Conservation (phyloP, 441 rosid genomes). For the Pelargonium cotyledonis region DNA sequence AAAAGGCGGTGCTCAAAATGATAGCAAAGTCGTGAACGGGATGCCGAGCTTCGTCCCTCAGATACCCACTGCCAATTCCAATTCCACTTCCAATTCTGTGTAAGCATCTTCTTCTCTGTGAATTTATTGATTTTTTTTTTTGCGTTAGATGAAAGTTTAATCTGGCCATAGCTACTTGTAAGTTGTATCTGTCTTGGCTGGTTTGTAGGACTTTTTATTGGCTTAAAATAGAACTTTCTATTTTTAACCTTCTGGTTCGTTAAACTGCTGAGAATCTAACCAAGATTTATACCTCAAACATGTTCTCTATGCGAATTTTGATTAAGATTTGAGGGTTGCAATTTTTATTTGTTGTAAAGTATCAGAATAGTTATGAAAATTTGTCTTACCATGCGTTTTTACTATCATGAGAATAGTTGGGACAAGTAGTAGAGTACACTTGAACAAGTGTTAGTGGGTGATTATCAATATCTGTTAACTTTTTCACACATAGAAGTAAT, state of each 20-base stretch:
- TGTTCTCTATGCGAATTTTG: not conserved
- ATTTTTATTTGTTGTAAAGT: no score
- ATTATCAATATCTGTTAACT: no score
- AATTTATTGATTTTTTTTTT: not conserved
- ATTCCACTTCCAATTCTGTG: slow-evolving; percentile 32
- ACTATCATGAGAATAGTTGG: not conserved
- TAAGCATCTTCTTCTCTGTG: slow-evolving; percentile 16
- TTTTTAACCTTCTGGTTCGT: not conserved
- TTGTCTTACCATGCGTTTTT: not conserved
- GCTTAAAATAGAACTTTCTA: not conserved
- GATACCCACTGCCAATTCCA: slow-evolving; percentile 22
- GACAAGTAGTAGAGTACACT: not conserved
- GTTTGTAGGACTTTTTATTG: not conserved
- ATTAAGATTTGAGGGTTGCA: not conserved
- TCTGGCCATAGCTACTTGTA: not conserved
- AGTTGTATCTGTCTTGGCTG: not conserved
- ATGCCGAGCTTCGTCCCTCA: slow-evolving; percentile 50
- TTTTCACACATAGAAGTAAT: not conserved
- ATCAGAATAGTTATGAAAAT: no score
- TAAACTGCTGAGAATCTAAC: not conserved
- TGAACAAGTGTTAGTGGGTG: not conserved
- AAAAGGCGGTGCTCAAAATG: slow-evolving; percentile 31
- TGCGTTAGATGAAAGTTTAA: not conserved
- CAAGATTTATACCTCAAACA: not conserved
- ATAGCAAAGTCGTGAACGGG: slow-evolving; percentile 31